Evolutionary conservation across 2,329 filamentous ascomycete species (phyloP).

Genomic region (Pezicula carpinea): DNA sequence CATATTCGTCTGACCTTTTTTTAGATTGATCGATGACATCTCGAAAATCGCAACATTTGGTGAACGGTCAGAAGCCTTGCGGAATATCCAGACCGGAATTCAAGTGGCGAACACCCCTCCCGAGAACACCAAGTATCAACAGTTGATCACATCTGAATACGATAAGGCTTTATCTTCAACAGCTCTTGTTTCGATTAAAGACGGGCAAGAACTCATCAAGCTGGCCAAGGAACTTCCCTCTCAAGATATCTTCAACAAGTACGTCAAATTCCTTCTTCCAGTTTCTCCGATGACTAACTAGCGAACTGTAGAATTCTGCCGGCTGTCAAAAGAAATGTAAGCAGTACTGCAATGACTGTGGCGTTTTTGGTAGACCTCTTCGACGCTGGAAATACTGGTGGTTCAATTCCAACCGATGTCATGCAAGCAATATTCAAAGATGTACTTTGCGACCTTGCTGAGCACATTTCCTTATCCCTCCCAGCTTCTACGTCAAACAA

Average conservation of each 20-base stretch:
- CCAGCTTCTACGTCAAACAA: too few relatives aligned
- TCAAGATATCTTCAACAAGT: constrained; percentile 11
- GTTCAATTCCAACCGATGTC: too few relatives aligned
- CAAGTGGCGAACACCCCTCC: neutral
- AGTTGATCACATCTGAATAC: constrained; percentile 6
- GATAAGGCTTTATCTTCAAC: constrained; percentile 1
- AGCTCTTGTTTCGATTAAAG: constrained; percentile 1
- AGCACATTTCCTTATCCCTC: too few relatives aligned
- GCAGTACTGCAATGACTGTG: neutral
- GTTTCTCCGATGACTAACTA: neutral
- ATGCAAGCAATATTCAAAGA: too few relatives aligned
- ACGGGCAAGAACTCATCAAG: constrained; percentile 5
- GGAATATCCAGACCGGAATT: neutral
- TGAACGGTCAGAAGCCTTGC: neutral
- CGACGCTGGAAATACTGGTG: neutral
- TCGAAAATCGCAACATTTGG: too few relatives aligned
- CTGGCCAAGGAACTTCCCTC: constrained; percentile 1
- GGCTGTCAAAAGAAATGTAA: constrained; percentile 3
- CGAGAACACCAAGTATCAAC: neutral
- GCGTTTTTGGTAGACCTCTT: constrained; percentile 1
- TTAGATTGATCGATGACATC: too few relatives aligned
- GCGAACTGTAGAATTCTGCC: neutral
- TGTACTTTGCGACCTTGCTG: too few relatives aligned
- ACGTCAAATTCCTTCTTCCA: neutral
- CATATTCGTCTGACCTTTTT: too few relatives aligned